phyloP scores from a whole-genome alignment of 257 asterid species.

The Sherardia arvensis region DNA sequence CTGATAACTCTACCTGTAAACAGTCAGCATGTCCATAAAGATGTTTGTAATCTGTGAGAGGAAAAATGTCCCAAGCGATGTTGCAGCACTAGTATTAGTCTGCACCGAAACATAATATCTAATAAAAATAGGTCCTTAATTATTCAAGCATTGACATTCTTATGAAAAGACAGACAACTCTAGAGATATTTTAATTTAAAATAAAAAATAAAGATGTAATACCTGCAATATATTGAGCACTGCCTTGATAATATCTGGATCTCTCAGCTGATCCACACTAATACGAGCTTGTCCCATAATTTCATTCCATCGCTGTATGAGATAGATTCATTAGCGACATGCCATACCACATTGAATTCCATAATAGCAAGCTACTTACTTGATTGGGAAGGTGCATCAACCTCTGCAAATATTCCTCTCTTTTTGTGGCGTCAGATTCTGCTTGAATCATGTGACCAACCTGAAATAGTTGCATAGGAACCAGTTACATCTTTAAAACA shows the following conservation, averaged over 20 bases:
- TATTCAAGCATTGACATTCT: not conserved
- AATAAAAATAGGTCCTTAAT: not conserved
- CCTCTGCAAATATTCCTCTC: slow-evolving; percentile 85
- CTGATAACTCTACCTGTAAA: too few species aligned
- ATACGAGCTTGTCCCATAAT: slow-evolving; percentile 90
- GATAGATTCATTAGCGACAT: slow-evolving; percentile 18
- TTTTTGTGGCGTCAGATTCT: slow-evolving; percentile 79
- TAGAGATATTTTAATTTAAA: too few species aligned
- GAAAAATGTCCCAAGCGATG: slow-evolving; percentile 82
- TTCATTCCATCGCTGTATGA: slow-evolving; percentile 88
- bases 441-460: slow-evolving; percentile 96
- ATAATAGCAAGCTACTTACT: slow-evolving; percentile 24
- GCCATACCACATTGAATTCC: not conserved
- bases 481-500: not conserved
- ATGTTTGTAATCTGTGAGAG: slow-evolving; percentile 71
- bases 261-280: slow-evolving; percentile 86
- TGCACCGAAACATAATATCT: slow-evolving; percentile 25
- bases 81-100: slow-evolving; percentile 95
- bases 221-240: slow-evolving; percentile 99
- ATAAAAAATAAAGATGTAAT: not conserved
- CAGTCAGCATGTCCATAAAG: slow-evolving; percentile 96
- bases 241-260: slow-evolving; percentile 73
- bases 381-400: slow-evolving; percentile 95
- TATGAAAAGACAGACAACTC: too few species aligned
- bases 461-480: slow-evolving; percentile 25